phyloP scores from a whole-genome alignment of 1,284 basidiomycete genomes.

The Wolfiporia cocos region DNA sequence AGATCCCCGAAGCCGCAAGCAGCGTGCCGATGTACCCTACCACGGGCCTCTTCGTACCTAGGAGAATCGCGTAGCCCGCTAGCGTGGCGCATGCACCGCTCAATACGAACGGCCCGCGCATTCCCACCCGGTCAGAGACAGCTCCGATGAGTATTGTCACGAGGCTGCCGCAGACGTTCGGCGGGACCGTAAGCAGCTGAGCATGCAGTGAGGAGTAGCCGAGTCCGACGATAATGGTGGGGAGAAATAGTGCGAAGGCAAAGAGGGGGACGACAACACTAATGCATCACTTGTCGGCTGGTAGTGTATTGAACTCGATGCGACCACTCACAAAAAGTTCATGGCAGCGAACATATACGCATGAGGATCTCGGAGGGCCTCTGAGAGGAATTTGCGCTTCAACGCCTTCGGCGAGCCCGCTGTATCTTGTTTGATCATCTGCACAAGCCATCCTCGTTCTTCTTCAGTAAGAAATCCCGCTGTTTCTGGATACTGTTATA shows the following conservation, averaged over 20 bases:
- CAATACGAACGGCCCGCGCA: not conserved
- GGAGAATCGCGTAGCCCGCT: not conserved
- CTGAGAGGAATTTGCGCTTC: not conserved
- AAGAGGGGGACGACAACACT: not conserved
- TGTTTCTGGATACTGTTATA: slow-evolving; percentile 26
- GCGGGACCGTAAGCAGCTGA: too few species aligned
- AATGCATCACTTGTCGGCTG: too few species aligned
- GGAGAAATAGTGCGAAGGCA: not conserved
- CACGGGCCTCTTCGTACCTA: not conserved
- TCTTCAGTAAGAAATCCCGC: slow-evolving; percentile 27
- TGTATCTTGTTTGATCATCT: slow-evolving; percentile 20
- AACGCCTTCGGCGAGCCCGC: not conserved
- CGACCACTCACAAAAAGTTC: not conserved
- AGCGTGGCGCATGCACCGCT: not conserved
- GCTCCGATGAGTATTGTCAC: not conserved
- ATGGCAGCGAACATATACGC: not conserved
- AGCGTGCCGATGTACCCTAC: not conserved
- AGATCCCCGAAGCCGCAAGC: not conserved
- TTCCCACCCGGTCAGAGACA: not conserved
- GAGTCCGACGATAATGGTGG: not conserved
- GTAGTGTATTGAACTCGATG: too few species aligned
- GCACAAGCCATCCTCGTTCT: slow-evolving; percentile 26
- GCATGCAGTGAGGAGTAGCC: not conserved
- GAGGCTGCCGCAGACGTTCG: not conserved
- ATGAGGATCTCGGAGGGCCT: not conserved